phyloP scores from a whole-genome alignment of 2,329 filamentous ascomycete genomes.

The Sclerotiophoma versabilis region DNA sequence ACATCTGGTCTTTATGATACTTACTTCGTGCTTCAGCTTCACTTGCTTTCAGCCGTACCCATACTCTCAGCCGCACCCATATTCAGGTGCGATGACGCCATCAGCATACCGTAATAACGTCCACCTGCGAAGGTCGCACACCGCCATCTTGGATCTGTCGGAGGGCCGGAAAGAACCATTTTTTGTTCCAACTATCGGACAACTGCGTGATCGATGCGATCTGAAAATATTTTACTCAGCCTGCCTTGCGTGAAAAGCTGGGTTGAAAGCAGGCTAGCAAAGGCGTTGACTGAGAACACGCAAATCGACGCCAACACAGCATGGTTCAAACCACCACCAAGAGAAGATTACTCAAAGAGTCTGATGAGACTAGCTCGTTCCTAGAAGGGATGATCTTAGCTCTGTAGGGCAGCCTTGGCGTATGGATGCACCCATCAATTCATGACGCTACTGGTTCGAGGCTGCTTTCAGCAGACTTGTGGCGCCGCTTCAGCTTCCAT shows the following conservation, averaged over 20 bases:
- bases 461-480: slow-evolving; percentile 3
- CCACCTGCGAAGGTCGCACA: background rate
- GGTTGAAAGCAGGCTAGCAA: no score
- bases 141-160: no score
- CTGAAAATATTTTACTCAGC: no score
- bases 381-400: background rate
- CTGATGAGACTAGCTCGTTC: background rate
- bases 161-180: background rate
- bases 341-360: background rate
- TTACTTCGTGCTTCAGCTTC: background rate
- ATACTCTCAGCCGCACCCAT: background rate
- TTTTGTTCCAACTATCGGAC: no score
- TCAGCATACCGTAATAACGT: background rate
- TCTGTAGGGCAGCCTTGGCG: background rate
- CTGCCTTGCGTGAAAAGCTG: no score
- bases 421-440: background rate
- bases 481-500: slow-evolving; percentile 2
- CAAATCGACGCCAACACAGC: no score
- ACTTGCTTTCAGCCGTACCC: background rate
- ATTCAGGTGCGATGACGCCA: background rate
- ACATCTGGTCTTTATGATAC: background rate
- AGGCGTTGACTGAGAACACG: no score
- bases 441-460: background rate
- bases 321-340: background rate
- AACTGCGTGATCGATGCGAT: no score